Evolutionary conservation across 2,329 filamentous ascomycete species (phyloP).

Genomic region (Fusarium solani-melongenae): DNA sequence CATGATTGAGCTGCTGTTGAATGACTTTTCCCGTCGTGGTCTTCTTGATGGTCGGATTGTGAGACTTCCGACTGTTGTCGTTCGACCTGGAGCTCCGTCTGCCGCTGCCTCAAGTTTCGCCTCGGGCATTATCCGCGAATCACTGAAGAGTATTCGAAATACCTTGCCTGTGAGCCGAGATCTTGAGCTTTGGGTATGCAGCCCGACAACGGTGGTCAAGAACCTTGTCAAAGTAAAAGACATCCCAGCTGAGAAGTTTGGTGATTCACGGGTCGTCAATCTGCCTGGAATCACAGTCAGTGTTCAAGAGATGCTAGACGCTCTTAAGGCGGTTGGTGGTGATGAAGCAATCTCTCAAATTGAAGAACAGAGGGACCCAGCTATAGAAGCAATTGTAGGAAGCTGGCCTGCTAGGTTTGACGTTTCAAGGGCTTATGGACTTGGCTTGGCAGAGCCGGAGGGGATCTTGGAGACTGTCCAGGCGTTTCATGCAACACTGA

Average conservation of each 20-base stretch:
- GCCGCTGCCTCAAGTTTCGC: constrained; percentile 70
- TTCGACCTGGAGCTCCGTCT: constrained; percentile 68
- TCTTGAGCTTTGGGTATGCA: constrained; percentile 63
- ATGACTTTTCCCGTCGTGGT: constrained; percentile 56
- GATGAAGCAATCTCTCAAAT: constrained; percentile 55
- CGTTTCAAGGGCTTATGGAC: constrained; percentile 59
- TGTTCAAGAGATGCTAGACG: constrained; percentile 62
- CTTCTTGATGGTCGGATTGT: constrained; percentile 67
- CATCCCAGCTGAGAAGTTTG: constrained; percentile 52
- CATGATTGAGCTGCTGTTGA: constrained; percentile 62
- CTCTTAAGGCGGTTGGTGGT: constrained; percentile 60
- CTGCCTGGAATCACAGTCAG: constrained; percentile 63
- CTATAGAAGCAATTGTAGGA: constrained; percentile 61
- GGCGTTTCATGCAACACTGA: background rate
- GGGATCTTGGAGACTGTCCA: background rate
- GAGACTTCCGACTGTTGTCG: constrained; percentile 70
- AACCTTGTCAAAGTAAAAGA: constrained; percentile 59
- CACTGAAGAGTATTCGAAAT: constrained; percentile 56
- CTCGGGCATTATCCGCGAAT: constrained; percentile 69
- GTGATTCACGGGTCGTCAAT: constrained; percentile 57
- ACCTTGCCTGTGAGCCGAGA: constrained; percentile 58
- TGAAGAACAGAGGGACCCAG: constrained; percentile 58
- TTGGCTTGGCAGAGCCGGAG: constrained; percentile 56
- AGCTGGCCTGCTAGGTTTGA: constrained; percentile 64
- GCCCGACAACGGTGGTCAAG: constrained; percentile 58